Conservation (phyloP, 2,329 filamentous ascomycete genomes). For the Tricladium varicosporioides region DNA sequence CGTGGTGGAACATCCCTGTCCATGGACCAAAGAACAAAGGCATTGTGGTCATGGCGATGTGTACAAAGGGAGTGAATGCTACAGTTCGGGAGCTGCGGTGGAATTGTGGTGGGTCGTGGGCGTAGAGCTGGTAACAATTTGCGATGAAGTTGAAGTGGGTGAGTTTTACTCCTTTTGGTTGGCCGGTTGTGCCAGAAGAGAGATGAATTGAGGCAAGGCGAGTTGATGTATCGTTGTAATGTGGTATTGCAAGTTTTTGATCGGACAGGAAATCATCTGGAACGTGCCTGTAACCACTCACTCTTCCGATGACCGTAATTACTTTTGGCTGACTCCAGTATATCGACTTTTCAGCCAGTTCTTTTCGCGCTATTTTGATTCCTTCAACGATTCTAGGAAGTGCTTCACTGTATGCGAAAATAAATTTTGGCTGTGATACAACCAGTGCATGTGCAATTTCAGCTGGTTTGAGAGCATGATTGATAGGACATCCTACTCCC, state of each 20-base stretch:
- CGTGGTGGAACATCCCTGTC: slow-evolving; percentile 44
- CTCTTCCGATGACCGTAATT: slow-evolving; percentile 36
- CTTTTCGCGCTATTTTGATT: slow-evolving; percentile 32
- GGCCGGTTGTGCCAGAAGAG: slow-evolving; percentile 74
- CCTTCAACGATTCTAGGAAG: slow-evolving; percentile 34
- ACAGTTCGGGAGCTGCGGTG: slow-evolving; percentile 36
- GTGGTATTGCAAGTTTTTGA: slow-evolving; percentile 36
- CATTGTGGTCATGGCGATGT: slow-evolving; percentile 44
- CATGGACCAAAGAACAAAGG: slow-evolving; percentile 44
- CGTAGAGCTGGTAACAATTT: slow-evolving; percentile 35
- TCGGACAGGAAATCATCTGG: slow-evolving; percentile 36
- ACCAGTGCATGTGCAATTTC: slow-evolving; percentile 44
- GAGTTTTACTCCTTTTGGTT: slow-evolving; percentile 79
- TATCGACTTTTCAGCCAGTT: slow-evolving; percentile 29
- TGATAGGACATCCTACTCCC: slow-evolving; percentile 40
- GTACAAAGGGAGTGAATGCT: slow-evolving; percentile 43
- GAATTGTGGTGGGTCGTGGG: slow-evolving; percentile 38
- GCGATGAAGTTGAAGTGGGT: slow-evolving; percentile 16
- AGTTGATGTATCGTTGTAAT: slow-evolving; percentile 35
- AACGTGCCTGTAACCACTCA: slow-evolving; percentile 28
- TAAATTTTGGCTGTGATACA: slow-evolving; percentile 41
- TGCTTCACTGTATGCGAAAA: slow-evolving; percentile 39
- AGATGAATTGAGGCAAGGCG: slow-evolving; percentile 40
- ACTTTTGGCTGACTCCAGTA: slow-evolving; percentile 37
- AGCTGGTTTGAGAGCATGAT: slow-evolving; percentile 38